Conservation (phyloP, 2,329 filamentous ascomycete genomes). For the Blastomyces parvus region DNA sequence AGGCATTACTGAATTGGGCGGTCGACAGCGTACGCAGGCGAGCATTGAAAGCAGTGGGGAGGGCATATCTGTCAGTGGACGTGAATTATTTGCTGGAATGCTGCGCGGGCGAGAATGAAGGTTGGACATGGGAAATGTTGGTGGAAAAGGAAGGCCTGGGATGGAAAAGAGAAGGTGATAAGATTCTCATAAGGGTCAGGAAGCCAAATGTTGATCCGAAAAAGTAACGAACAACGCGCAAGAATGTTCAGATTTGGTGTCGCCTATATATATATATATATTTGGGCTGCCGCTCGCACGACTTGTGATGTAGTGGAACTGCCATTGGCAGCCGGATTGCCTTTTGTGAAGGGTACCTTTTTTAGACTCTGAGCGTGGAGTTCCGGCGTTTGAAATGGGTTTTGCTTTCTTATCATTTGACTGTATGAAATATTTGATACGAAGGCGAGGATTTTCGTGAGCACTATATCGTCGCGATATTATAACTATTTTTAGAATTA, state of each 20-base stretch:
- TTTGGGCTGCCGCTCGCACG: neutral
- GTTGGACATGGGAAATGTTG: slow-evolving; percentile 61
- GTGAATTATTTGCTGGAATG: slow-evolving; percentile 58
- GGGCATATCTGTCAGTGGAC: slow-evolving; percentile 67
- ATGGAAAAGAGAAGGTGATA: slow-evolving; percentile 68
- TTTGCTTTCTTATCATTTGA: neutral
- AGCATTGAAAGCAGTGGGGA: slow-evolving; percentile 76
- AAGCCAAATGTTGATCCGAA: slow-evolving; percentile 6
- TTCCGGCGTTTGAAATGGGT: neutral
- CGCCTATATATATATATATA: neutral
- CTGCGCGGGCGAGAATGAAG: slow-evolving; percentile 32
- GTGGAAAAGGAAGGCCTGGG: slow-evolving; percentile 62
- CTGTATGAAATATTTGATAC: neutral
- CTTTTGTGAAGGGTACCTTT: neutral
- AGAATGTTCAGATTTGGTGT: neutral
- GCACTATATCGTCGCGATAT: neutral
- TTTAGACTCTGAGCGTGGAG: neutral
- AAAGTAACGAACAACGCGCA: neutral
- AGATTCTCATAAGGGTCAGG: slow-evolving; percentile 58
- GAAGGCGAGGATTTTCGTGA: neutral
- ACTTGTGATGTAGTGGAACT: neutral
- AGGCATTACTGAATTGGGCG: slow-evolving; percentile 71
- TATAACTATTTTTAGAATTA: neutral
- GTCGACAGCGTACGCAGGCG: slow-evolving; percentile 64
- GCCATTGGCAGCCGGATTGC: neutral